phyloP scores from a whole-genome alignment of 306 rosid species.

The Styphnolobium japonicum region DNA sequence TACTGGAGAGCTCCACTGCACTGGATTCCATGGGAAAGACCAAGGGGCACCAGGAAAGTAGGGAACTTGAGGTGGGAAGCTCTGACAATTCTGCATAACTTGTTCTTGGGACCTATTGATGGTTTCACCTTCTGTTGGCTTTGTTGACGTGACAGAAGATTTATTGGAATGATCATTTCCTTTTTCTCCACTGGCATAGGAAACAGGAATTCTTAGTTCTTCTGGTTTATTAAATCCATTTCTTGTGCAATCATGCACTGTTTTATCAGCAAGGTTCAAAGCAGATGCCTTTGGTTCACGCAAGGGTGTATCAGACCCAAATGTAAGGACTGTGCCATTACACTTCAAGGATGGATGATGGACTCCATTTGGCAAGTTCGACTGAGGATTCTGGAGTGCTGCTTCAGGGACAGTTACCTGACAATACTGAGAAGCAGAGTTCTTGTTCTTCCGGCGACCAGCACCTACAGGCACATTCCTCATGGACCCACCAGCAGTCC shows the following conservation, averaged over 20 bases:
- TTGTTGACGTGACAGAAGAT: slow-evolving; percentile 50
- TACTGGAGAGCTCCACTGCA: slow-evolving; percentile 53
- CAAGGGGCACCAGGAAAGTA: slow-evolving; percentile 53
- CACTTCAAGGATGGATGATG: slow-evolving; percentile 38
- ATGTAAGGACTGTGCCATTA: slow-evolving; percentile 51
- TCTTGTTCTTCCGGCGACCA: slow-evolving; percentile 88
- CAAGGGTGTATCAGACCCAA: slow-evolving; percentile 61
- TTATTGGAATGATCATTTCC: slow-evolving; percentile 48
- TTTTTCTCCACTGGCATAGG: slow-evolving; percentile 37
- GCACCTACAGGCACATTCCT: slow-evolving; percentile 86
- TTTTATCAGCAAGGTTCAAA: slow-evolving; percentile 42
- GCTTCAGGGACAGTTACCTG: slow-evolving; percentile 53
- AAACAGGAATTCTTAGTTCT: slow-evolving; percentile 26
- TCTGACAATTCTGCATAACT: slow-evolving; percentile 29
- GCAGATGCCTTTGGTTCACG: slow-evolving; percentile 60
- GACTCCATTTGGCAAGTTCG: slow-evolving; percentile 31
- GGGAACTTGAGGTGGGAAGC: slow-evolving; percentile 55
- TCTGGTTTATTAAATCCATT: slow-evolving; percentile 44
- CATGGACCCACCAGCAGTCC: slow-evolving; percentile 96
- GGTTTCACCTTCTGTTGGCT: slow-evolving; percentile 39
- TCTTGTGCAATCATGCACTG: not conserved
- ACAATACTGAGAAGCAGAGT: slow-evolving; percentile 44
- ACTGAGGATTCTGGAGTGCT: slow-evolving; percentile 31
- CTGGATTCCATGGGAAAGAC: slow-evolving; percentile 61
- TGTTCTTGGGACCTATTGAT: slow-evolving; percentile 33